Evolutionary conservation across 208 protist species (phyloP), one percentile per base, ranked within the genome.

Genomic region (Acanthamoeba sp.): DNA sequence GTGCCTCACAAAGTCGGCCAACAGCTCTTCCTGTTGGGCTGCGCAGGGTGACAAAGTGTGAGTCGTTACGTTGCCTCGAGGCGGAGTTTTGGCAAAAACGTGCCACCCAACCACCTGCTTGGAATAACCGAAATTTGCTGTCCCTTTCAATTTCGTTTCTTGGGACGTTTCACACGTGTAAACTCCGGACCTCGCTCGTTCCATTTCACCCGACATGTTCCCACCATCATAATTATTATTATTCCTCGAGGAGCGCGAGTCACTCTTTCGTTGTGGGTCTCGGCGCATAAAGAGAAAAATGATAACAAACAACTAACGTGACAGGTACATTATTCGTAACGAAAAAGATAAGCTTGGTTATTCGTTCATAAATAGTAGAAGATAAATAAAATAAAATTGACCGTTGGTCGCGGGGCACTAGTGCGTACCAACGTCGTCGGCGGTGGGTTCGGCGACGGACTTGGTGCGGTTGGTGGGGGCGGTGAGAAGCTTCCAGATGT

Each of bases 401-500:
- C n/a, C n/a, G n/a, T n/a, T n/a, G n/a, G n/a, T n/a, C n/a, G 36
- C n/a, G 66, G 18, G 29, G 36, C 4, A 27, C 24, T 10, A 16
- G n/a, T 4, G 69, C 69, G 34, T 78, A 78, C 69, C 38, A 34
- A 45, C 34, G 36, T 45, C 69, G 38, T 78, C 69, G 20, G 69
- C 69, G 18, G 69, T 73, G 29, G 64, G 27, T 29, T 73, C 69
- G 69, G 20, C 59, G 59, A 27, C 59, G 27, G 59, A 66, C 59
- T 66, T 66, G 59, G 59, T 42, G 69, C 69, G 69, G 69, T 22
- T 32, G 69, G 69, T 24, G 20, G 69, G 69, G 16, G 69, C 38
- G 38, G 69, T 78, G 32, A 78, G 69, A 32, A 78, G 69, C 69
- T 78, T 78, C 69, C 69, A 78, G 69, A 78, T 78, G 69, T 78